Evolutionary conservation across 1,139 yeast genomes (phyloP), one percentile per base, ranked within the genome.

Genomic region (Saccharomyces hybrid): DNA sequence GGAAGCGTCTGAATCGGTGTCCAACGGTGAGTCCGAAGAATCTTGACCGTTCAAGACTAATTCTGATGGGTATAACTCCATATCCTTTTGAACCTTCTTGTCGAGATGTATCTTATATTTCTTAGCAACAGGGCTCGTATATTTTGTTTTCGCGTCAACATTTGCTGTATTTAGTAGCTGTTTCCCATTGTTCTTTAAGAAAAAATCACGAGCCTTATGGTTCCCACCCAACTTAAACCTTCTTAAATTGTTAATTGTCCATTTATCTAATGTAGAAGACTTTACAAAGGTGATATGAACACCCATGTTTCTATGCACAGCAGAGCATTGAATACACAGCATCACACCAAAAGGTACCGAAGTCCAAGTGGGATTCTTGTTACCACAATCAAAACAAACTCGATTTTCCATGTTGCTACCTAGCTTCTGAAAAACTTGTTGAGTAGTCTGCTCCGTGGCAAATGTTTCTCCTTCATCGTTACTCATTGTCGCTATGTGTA

Each of bases 331-430:
- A 55, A 91, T 80, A 72, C 98, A 93, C 62, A 93, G 78, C 72
- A 91, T 85, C 54, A 93, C 90, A 55, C 98, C 98, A 69, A 89
- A 90, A 58, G 95, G 95, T 50, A 96, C 96, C 28, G 97, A 88
- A 2, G 98, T 95, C 99, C 99, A 93, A 53, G 96, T 96, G 29
- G 99, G 98, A 71, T 91, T 91, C 62, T 89, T 93, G 42, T 95
- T 91, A 32, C 79, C 81, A 73, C 99, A 93, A 71, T 93, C 99
- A 72, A 91, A 90, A 72, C 99, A 93, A 53, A 80, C 84, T 66
- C 85, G 86, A 73, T 88, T 89, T 50, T 90, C 87, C 58, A 83
- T 55, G 54, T 63, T 68, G 38, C 64, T 57, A 28, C 67, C 57
- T 52, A 70, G 56, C 56, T 61, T 65, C 51, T 61, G 67, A 57